These are phyloP conservation scores for Hyaloperonospora brassicae DNA, from an alignment of 352 stramenopile genomes.

Conservation along the genomic window DNA sequence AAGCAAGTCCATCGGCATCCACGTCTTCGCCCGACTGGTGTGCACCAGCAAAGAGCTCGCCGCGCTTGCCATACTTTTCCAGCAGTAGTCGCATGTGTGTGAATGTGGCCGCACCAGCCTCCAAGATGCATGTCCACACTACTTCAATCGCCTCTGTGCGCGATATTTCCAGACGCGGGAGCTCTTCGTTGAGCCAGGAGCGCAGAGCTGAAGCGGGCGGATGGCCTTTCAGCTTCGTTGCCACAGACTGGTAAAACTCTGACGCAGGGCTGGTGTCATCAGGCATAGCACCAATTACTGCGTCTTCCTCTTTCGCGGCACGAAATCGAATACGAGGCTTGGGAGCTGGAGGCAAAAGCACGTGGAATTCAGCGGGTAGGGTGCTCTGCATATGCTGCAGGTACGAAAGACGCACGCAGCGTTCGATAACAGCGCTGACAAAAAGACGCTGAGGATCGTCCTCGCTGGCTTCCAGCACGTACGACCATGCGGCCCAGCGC, in stretches of 20 bases:
- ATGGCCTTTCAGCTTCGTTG: constrained; percentile 64
- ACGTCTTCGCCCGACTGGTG: constrained; percentile 20
- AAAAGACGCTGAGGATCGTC: constrained; percentile 80
- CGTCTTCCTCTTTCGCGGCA: constrained; percentile 17
- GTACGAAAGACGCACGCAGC: constrained; percentile 79
- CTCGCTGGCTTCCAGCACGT: constrained; percentile 68
- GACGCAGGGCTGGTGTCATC: constrained; percentile 18
- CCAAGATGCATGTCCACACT: constrained; percentile 67
- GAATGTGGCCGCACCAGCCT: constrained; percentile 71
- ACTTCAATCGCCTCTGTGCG: constrained; percentile 52
- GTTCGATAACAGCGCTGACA: constrained; percentile 77
- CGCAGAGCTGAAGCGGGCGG: constrained; percentile 41
- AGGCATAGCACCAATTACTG: not conserved
- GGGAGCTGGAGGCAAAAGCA: constrained; percentile 60
- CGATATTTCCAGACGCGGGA: constrained; percentile 34
- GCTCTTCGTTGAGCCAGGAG: constrained; percentile 55
- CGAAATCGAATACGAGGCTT: constrained; percentile 65
- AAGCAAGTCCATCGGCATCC: constrained; percentile 36
- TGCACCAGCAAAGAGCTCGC: constrained; percentile 39
- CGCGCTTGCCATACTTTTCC: constrained; percentile 63
- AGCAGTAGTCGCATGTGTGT: constrained; percentile 74
- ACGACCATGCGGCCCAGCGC: constrained; percentile 67
- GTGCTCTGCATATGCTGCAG: constrained; percentile 76
- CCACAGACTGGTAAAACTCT: constrained; percentile 52
- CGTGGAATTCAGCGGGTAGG: constrained; percentile 68